Evolutionary conservation across 2,329 filamentous ascomycete species (phyloP).

Genomic region (Lachnum nothofagi): DNA sequence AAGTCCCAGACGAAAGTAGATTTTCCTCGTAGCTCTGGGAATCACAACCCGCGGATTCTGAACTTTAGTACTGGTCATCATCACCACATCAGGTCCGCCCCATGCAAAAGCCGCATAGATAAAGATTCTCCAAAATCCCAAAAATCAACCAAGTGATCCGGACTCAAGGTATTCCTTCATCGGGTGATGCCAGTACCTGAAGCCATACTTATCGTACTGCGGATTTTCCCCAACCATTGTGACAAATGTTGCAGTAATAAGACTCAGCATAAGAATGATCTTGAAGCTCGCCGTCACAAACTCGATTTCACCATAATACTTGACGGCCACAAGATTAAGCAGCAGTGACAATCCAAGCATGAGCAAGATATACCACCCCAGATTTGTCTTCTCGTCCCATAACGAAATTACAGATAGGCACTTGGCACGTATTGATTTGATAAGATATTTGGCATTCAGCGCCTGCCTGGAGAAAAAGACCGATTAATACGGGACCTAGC

Average conservation of each 20-base stretch:
- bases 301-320: slow-evolving; percentile 54
- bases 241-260: slow-evolving; percentile 51
- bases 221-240: slow-evolving; percentile 55
- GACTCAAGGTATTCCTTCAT: slow-evolving; percentile 57
- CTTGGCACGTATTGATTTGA: slow-evolving; percentile 47
- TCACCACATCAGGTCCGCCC: slow-evolving; percentile 46
- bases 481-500: not conserved
- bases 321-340: slow-evolving; percentile 13
- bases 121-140: slow-evolving; percentile 36
- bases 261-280: slow-evolving; percentile 52
- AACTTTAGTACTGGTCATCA: slow-evolving; percentile 49
- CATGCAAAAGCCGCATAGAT: slow-evolving; percentile 39
- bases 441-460: not conserved
- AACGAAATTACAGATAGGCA: slow-evolving; percentile 58
- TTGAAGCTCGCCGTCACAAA: slow-evolving; percentile 59
- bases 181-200: slow-evolving; percentile 55
- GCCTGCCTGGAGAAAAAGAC: not conserved
- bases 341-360: slow-evolving; percentile 31
- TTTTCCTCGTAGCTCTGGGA: slow-evolving; percentile 42
- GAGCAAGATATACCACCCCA: slow-evolving; percentile 42
- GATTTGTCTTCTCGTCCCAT: slow-evolving; percentile 41
- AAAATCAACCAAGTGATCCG: slow-evolving; percentile 54
- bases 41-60: slow-evolving; percentile 46
- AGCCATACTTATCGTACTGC: slow-evolving; percentile 45
- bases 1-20: slow-evolving; percentile 49